Percentiles rank a stretch among this genome's conserved stretches.
Evolutionary conservation across 176 grass and related monocot species (phyloP).

Genomic region (Avena atlantica): DNA sequence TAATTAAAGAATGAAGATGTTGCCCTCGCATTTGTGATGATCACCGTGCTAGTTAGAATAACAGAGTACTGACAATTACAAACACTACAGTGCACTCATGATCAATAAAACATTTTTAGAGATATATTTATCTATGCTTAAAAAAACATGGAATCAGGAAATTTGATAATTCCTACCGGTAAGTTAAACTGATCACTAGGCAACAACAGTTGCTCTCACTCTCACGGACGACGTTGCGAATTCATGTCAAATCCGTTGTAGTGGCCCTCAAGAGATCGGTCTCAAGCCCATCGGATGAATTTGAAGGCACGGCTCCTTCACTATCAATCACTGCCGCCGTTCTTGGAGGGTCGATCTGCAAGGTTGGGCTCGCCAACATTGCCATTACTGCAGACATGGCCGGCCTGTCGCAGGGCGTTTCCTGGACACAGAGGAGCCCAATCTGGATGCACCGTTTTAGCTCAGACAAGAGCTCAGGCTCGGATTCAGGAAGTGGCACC

Average conservation of each 20-base stretch:
- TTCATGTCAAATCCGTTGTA: slow-evolving; percentile 21
- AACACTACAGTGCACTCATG: neutral
- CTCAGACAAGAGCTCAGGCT: neutral
- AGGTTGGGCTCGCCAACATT: slow-evolving; percentile 40
- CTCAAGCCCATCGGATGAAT: neutral
- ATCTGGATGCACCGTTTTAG: slow-evolving; percentile 52
- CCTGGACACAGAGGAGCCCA: slow-evolving; percentile 58
- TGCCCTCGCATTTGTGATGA: too few relatives aligned
- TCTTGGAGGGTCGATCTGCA: slow-evolving; percentile 10
- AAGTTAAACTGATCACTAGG: neutral
- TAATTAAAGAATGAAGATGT: too few relatives aligned
- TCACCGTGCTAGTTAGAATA: too few relatives aligned
- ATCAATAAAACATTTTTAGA: neutral
- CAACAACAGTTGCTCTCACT: neutral
- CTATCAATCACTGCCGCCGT: neutral
- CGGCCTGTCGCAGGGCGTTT: slow-evolving; percentile 38
- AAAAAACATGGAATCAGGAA: neutral
- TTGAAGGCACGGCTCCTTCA: too few relatives aligned
- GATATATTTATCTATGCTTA: neutral
- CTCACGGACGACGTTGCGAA: neutral
- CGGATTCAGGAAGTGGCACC: neutral
- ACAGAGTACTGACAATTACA: neutral
- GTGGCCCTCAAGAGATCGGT: neutral
- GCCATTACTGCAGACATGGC: slow-evolving; percentile 31
- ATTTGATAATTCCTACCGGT: neutral